Base-by-base conservation (phyloP, 2,329 filamentous ascomycete species). In the Diaporthe aspalathi region DNA sequence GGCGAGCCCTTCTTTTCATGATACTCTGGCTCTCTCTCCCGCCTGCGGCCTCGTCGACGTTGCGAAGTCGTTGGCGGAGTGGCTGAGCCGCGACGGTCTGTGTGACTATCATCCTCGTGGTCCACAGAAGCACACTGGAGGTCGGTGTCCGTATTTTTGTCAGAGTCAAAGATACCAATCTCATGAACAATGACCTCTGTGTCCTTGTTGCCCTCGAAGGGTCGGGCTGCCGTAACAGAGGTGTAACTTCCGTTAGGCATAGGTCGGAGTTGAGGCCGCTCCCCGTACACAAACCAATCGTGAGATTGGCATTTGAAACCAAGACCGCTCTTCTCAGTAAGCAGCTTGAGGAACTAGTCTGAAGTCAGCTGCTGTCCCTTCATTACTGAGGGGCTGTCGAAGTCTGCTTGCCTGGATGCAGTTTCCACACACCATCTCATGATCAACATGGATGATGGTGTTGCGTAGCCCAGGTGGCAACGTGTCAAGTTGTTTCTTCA, bases 241-340 rank as follows among this genome's bases (percentile, higher is more conserved):
- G n/a, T 5, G 20, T 24, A 49, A 12, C 5, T 14, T 22, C 27
- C 24, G 22, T 43, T 11, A 22, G 40, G 24, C n/a, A 11, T 7
- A 17, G 3, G 17, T 1, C 47, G 56, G 2, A 70, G 20, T 12
- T 45, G 9, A 2, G 35, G 3, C 5, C 68, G 14, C 43, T 66
- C 5, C 1, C 68, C 68, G 1, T 17, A 9, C 0, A 29, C 16
- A 14, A 54, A 70, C 68, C 68, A 70, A 1, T 66, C 11, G 2
- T 22, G 38, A 4, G 27, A 32, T 11, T 53, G 8, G 24, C 38
- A 49, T n/a, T 24, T 12, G 3, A 70, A 35, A 0, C 11, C 0
- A n/a, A 70, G 57, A 3, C 68, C 68, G 4, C 54, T 32, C 35
- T 66, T 66, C 32, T 40, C 5, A 1, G 6, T 40, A 3, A 70